A percentile compares a stretch with the other conserved stretches of the same genome.
Conservation (phyloP, 164 flowering plant genomes). For the Houttuynia cordata region DNA sequence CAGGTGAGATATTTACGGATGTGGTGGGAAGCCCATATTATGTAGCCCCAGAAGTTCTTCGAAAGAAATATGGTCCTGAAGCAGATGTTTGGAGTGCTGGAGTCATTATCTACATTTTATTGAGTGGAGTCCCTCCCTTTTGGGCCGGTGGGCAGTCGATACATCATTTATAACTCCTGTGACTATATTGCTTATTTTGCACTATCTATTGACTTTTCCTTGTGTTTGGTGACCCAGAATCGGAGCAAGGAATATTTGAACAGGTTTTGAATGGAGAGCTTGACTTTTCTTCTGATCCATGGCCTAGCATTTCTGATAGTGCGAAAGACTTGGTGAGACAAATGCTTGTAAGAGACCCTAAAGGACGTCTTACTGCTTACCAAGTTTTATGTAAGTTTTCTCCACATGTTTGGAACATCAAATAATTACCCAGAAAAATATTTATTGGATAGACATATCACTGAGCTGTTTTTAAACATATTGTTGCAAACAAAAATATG, state of each 20-base stretch:
- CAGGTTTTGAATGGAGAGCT: constrained; percentile 64
- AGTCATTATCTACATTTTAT: constrained; percentile 62
- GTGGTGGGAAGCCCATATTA: constrained; percentile 93
- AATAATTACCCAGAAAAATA: background rate
- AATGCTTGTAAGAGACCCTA: constrained; percentile 69
- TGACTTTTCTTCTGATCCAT: constrained; percentile 66
- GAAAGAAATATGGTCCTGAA: constrained; percentile 62
- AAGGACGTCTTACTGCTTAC: constrained; percentile 61
- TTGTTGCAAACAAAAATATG: no score
- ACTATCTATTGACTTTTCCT: background rate
- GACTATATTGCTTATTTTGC: background rate
- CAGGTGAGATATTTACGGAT: constrained; percentile 71
- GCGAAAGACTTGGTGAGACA: constrained; percentile 70
- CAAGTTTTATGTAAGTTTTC: constrained; percentile 65
- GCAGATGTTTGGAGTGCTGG: constrained; percentile 96
- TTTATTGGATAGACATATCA: background rate
- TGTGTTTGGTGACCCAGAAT: constrained; percentile 29
- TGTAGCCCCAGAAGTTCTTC: constrained; percentile 81
- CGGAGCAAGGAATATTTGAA: constrained; percentile 66
- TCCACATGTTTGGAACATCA: background rate
- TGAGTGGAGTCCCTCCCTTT: constrained; percentile 86
- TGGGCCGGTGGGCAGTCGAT: constrained; percentile 66
- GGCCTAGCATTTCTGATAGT: constrained; percentile 69
- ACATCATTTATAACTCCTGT: background rate
- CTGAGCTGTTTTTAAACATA: no score